phyloP scores from a whole-genome alignment of 208 protist species.

The Acanthamoeba lenticulata region DNA sequence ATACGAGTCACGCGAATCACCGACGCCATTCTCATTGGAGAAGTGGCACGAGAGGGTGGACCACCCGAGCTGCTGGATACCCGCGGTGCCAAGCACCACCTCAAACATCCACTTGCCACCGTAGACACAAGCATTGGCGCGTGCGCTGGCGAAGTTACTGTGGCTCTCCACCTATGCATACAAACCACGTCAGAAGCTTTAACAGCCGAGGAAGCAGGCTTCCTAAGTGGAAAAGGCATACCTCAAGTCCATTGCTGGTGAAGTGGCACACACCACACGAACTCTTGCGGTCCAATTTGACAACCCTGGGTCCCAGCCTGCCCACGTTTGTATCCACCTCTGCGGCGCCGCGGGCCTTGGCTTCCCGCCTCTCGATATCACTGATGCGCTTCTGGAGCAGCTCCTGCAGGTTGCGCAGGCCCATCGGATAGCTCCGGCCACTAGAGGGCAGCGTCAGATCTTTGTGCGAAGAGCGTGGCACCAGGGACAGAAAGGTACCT shows the following conservation, averaged over 20 bases:
- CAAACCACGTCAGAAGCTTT: neutral
- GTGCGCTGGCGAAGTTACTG: slow-evolving; percentile 69
- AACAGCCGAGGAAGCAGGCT: neutral
- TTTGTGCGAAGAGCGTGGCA: neutral
- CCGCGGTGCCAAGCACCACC: slow-evolving; percentile 64
- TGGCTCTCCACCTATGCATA: slow-evolving; percentile 66
- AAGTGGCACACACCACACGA: slow-evolving; percentile 4
- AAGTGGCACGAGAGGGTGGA: slow-evolving; percentile 67
- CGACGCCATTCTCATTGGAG: slow-evolving; percentile 69
- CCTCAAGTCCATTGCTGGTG: neutral
- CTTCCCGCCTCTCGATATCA: neutral
- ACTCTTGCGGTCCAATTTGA: neutral
- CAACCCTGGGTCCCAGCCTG: slow-evolving; percentile 7
- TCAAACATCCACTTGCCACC: slow-evolving; percentile 79
- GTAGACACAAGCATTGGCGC: slow-evolving; percentile 67
- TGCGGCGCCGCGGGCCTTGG: neutral
- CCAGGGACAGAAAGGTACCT: neutral
- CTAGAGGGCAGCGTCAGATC: neutral
- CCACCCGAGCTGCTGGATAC: slow-evolving; percentile 75
- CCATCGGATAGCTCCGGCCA: slow-evolving; percentile 15
- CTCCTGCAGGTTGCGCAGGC: neutral
- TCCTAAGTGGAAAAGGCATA: neutral
- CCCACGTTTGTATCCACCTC: neutral
- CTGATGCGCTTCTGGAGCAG: neutral
- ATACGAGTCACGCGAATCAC: slow-evolving; percentile 71